Conservation (phyloP, 306 rosid genomes). For the Quercus variabilis region DNA sequence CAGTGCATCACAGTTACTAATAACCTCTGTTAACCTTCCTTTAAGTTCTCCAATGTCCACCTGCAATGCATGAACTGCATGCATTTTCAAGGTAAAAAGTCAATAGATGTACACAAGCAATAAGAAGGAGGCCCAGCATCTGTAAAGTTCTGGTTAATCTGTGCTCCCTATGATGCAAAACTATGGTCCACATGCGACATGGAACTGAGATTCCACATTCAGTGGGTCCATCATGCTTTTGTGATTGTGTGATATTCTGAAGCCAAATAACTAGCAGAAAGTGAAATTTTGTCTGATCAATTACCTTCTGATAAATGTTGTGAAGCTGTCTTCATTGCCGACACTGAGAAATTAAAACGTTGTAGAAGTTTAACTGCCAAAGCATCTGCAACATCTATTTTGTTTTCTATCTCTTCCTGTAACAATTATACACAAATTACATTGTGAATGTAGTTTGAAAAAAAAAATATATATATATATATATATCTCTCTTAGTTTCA, state of each 20-base stretch:
- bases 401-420: conserved; percentile 89
- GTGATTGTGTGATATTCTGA: background rate
- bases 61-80: conserved; percentile 76
- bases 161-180: background rate
- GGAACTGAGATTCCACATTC: background rate
- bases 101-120: conserved; percentile 12
- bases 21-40: conserved; percentile 91
- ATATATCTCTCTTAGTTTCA: background rate
- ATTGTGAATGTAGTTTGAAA: conserved; percentile 7
- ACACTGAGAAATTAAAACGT: conserved; percentile 72
- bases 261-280: background rate
- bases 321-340: conserved; percentile 77
- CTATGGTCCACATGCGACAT: background rate
- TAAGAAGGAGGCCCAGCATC: background rate
- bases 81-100: conserved; percentile 14
- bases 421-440: conserved; percentile 15
- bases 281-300: conserved; percentile 6
- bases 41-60: conserved; percentile 91
- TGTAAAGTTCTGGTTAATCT: background rate
- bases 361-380: conserved; percentile 77
- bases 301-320: conserved; percentile 90
- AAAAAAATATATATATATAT: too few species aligned
- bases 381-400: conserved; percentile 83
- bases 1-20: conserved; percentile 80
- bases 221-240: background rate